Percentiles rank a stretch among this genome's conserved stretches.
These are phyloP conservation scores for Saturnispora silvae DNA, from an alignment of 805 yeast species.

Conservation along the genomic window DNA sequence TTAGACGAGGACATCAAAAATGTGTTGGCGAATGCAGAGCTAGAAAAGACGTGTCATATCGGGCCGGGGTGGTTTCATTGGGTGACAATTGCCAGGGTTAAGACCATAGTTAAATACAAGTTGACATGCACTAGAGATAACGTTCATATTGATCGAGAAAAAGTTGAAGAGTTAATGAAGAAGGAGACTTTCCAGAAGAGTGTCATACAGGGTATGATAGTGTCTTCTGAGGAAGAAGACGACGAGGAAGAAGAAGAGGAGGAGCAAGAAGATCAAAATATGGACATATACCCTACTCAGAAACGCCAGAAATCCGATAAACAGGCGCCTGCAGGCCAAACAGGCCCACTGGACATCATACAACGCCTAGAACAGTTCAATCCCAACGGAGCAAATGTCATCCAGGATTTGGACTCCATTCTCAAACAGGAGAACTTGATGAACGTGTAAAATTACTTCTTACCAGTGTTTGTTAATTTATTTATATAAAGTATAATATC, in stretches of 20 bases:
- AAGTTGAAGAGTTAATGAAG: conserved; percentile 34
- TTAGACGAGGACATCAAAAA: conserved; percentile 48
- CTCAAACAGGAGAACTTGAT: conserved; percentile 20
- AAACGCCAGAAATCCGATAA: conserved; percentile 12
- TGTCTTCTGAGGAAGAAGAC: conserved; percentile 20
- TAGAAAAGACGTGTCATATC: conserved; percentile 38
- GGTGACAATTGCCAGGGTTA: conserved; percentile 48
- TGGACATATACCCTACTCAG: conserved; percentile 14
- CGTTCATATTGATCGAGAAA: conserved; percentile 32
- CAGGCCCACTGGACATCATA: conserved; percentile 24
- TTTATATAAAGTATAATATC: conserved; percentile 3
- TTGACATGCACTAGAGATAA: conserved; percentile 49
- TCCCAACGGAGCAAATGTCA: conserved; percentile 22
- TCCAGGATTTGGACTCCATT: conserved; percentile 20
- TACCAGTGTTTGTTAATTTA: background rate
- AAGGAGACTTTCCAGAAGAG: conserved; percentile 22
- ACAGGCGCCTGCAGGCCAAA: conserved; percentile 18
- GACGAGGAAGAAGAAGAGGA: conserved; percentile 24
- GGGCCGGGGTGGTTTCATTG: conserved; percentile 75
- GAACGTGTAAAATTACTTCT: conserved; percentile 9
- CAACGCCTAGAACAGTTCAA: conserved; percentile 29
- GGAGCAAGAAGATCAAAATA: conserved; percentile 18
- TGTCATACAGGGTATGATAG: conserved; percentile 7
- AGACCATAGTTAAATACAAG: conserved; percentile 66
- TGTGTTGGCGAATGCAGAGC: conserved; percentile 30